Base-by-base conservation (phyloP, 1,284 basidiomycete species). In the Ceratobasidium theobromae region DNA sequence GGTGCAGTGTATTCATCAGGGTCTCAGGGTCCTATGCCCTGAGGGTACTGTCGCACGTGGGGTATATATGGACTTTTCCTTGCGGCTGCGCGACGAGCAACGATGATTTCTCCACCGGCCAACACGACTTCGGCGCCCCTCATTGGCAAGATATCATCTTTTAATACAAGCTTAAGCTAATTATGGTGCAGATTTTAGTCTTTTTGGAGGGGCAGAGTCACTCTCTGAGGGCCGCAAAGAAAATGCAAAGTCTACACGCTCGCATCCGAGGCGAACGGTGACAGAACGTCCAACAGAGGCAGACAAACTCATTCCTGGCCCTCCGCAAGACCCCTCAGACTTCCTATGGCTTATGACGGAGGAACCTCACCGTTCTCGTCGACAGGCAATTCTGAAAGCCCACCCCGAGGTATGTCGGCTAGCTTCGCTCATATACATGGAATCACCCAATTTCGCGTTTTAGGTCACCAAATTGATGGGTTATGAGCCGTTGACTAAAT, bases 311-410 rank as follows among this genome's bases (percentile, higher is more conserved):
- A 75, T 83, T 70, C 73, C 79, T 18, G 80, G 76, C 3, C 82
- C 83, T 0, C 88, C 87, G 0, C 85, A 86, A 73, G 84, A 91
- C 71, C 86, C 89, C 0, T 76, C 81, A 0, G 92, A 95, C 72
- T 95, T 95, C 73, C 79, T 98, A 30, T 99, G 96, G 96, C 77
- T 96, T 65, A 91, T 97, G 84, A 98, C 93, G 0, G 96, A 99
- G 77, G 97, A 99, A 75, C 96, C 96, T 4, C 97, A 99, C 76
- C 84, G 95, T 32, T 86, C 88, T 21, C 81, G 96, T 51, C 81
- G 96, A 53, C 87, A 86, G 79, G 91, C 87, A 8, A 98, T 99
- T 68, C 84, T 99, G 78, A 95, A 95, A 74, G 88, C 90, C 0
- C 95, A 99, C 74, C 96, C 96, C 0, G 89, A 98, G 81, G 91